These are phyloP conservation scores for Ophiostoma novo-ulmi DNA, from an alignment of 2,329 filamentous ascomycete species.

Conservation along the genomic window DNA sequence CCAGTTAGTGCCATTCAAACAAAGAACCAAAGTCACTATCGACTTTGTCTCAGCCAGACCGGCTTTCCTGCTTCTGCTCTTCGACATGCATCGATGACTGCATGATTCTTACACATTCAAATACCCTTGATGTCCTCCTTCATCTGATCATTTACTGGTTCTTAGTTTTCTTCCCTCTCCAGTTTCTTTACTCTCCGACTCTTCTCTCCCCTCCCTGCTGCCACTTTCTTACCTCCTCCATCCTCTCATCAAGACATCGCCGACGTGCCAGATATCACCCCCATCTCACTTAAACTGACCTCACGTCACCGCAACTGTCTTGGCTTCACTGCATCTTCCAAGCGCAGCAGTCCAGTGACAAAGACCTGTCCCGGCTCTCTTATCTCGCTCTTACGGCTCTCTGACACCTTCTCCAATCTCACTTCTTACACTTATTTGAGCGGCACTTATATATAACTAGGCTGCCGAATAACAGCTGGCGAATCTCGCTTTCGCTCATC, in stretches of 20 bases:
- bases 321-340: neutral
- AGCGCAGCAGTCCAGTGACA: neutral
- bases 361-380: neutral
- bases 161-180: neutral
- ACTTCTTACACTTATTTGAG: neutral
- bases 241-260: neutral
- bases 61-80: neutral
- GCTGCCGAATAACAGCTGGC: neutral
- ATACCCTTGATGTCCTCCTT: neutral
- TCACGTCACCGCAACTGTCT: neutral
- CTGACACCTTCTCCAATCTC: neutral
- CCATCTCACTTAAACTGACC: neutral
- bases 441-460: neutral
- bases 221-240: slow-evolving; percentile 7
- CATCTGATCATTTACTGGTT: neutral
- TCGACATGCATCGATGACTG: neutral
- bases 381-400: neutral
- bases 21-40: neutral
- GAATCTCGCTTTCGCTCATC: neutral
- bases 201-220: neutral
- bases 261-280: neutral
- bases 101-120: neutral
- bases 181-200: neutral
- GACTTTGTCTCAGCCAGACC: neutral
- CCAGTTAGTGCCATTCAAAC: neutral